phyloP scores from a whole-genome alignment of 305 asterid genomes.

The Solanum hybrid region DNA sequence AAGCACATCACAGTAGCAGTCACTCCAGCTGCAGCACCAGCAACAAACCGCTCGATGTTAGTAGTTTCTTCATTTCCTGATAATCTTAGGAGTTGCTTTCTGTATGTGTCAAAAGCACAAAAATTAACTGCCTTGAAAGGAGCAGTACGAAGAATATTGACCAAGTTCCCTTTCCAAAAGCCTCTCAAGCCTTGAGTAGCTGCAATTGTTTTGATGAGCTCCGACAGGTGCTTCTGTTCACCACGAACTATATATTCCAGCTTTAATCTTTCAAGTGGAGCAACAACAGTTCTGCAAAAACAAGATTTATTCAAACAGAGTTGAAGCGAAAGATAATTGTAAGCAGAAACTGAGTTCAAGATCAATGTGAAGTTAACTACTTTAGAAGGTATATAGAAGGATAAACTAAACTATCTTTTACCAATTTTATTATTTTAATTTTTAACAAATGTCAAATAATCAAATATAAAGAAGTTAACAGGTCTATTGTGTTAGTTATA shows the following conservation, averaged over 20 bases:
- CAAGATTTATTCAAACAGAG: slow-evolving; percentile 17
- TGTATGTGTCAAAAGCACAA: slow-evolving; percentile 77
- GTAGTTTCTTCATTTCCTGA: slow-evolving; percentile 76
- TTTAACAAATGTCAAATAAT: neutral
- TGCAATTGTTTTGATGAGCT: slow-evolving; percentile 61
- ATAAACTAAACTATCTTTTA: neutral
- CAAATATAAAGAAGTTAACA: neutral
- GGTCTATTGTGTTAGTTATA: neutral
- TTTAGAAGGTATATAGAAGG: neutral
- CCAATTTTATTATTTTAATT: neutral
- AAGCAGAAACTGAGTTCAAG: slow-evolving; percentile 1
- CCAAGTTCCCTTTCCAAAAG: slow-evolving; percentile 95
- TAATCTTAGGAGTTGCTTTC: slow-evolving; percentile 72
- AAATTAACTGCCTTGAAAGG: slow-evolving; percentile 97
- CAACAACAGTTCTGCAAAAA: slow-evolving; percentile 72
- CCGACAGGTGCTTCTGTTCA: slow-evolving; percentile 56
- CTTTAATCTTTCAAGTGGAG: slow-evolving; percentile 96
- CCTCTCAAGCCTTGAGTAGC: slow-evolving; percentile 88
- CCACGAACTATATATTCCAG: slow-evolving; percentile 91
- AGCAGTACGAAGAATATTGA: slow-evolving; percentile 90
- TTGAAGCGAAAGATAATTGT: slow-evolving; percentile 2
- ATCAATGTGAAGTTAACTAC: neutral
- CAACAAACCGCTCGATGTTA: slow-evolving; percentile 67
- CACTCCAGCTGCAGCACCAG: slow-evolving; percentile 98
- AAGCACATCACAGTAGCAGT: slow-evolving; percentile 89